These are phyloP conservation scores for Coniochaeta ligniaria DNA, from an alignment of 2,329 filamentous ascomycete genomes.

Conservation along the genomic window DNA sequence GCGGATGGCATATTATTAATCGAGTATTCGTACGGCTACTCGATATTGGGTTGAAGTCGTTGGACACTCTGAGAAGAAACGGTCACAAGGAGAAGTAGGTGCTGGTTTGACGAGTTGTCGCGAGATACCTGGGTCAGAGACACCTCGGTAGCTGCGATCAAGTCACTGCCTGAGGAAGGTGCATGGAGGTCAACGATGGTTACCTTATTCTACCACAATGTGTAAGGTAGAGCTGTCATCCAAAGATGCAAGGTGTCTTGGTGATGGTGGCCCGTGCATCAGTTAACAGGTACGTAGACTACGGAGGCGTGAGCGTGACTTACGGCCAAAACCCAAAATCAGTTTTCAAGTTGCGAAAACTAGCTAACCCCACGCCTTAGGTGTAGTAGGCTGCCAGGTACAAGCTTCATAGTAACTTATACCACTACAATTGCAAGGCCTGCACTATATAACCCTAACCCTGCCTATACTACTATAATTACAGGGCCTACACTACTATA, in stretches of 20 bases:
- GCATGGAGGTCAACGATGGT: background rate
- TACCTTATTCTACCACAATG: background rate
- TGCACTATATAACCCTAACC: too few relatives aligned
- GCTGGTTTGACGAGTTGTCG: background rate
- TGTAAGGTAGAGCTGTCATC: background rate
- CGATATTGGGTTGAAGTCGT: background rate
- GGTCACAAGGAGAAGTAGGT: background rate
- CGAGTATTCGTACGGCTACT: background rate
- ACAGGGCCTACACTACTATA: too few relatives aligned
- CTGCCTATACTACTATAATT: too few relatives aligned
- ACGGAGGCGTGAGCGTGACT: too few relatives aligned
- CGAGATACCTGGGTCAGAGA: background rate
- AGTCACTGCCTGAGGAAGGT: background rate
- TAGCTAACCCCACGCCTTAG: too few relatives aligned
- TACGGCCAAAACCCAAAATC: too few relatives aligned
- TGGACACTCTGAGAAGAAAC: background rate
- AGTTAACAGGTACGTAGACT: too few relatives aligned
- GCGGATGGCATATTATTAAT: background rate
- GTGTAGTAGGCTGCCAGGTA: too few relatives aligned
- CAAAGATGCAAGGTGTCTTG: slow-evolving; percentile 4
- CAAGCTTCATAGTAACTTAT: too few relatives aligned
- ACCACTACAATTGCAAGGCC: too few relatives aligned
- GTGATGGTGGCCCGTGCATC: background rate
- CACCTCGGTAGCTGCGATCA: background rate
- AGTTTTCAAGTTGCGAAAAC: too few relatives aligned